Evolutionary conservation across 2,329 filamentous ascomycete species (phyloP), one percentile per base, ranked within the genome.

Genomic region (Drechslerella coelobrocha): DNA sequence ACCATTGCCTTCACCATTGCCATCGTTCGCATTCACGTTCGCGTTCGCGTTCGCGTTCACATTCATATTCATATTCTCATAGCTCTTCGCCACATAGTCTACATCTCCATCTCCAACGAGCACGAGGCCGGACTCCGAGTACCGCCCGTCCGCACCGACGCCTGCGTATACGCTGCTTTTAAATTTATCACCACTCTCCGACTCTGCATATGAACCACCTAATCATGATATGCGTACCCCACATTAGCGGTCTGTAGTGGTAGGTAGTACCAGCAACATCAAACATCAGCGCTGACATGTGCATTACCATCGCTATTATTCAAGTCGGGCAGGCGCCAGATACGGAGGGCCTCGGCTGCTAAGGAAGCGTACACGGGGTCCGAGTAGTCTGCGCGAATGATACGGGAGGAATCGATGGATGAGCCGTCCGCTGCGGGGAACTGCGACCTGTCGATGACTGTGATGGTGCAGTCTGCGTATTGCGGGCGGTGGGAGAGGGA

Each of bases 341-440:
- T 81, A 17, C 82, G 79, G 76, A 90, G 89, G 1, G 92, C 91
- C 34, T 85, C 81, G 17, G 85, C 83, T 19, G 88, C 91, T 48
- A 97, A 85, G 14, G 82, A 81, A 4, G 91, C 85, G 79, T 97
- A 97, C 21, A 87, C 84, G 0, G 85, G 81, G 76, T 93, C 87
- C 3, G 90, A 88, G 77, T 97, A 97, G 82, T 97, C 93, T 54
- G 85, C 80, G 62, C 87, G 83, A 73, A 89, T 82, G 74, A 88
- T 87, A 73, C 86, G 84, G 12, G 85, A 88, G 2, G 82, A 82
- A 79, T 89, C 86, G 76, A 88, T 83, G 73, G 84, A 86, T 54
- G 85, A 83, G 63, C 83, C 82, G 75, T 89, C 85, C 45, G 81
- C 79, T 5, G 85, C 81, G 1, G 86, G 86, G 76, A 88, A 87